Base-by-base conservation (phyloP, 2,329 filamentous ascomycete genomes). In the Aspergillus pseudoglaucus region DNA sequence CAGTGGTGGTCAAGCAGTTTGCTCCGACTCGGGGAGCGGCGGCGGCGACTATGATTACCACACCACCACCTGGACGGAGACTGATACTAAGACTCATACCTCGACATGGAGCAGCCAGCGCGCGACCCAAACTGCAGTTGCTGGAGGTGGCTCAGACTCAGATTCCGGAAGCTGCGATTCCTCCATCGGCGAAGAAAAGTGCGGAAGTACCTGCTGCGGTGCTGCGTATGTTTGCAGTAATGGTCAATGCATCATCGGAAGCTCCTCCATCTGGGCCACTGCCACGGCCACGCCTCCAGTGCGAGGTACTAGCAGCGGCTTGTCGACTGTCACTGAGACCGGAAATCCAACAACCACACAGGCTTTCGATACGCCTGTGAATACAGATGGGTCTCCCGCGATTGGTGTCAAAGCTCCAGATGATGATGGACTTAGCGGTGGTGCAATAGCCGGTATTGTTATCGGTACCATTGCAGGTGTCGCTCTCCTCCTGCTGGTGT, bases 31-130 rank as follows among this genome's bases (percentile, higher is more conserved):
- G 17, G 15, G 44, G 14, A 39, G 37, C 17, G 40, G 51, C 22
- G 54, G 55, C 45, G 43, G 57, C 47, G 47, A 68, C 52, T 83
- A 79, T 78, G 61, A 76, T 52, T 76, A 75, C 63, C 80, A 70
- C 58, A 84, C 80, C 15, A 78, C 77, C 2, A 81, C 77, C 5
- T 82, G 69, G 56, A 67, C 65, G n/a, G 73, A 80, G 59, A 82
- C 78, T 10, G 75, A 76, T 45, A 65, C 74, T 6, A 62, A 75
- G 39, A 81, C 79, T 2, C 66, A 71, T 49, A 82, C 79, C 5
- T 74, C 73, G 6, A 74, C 78, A 27, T 77, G 74, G 63, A 83
- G 79, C 62, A 69, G 66, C 37, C 49, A 57, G 18, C 53, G 49
- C 9, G 30, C 62, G 23, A 45, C 60, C 39, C 45, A 53, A 38